Percentiles rank a stretch among this genome's conserved stretches.
Conservation (phyloP, 495 filamentous ascomycete species). For the Corynascus novoguineensis region DNA sequence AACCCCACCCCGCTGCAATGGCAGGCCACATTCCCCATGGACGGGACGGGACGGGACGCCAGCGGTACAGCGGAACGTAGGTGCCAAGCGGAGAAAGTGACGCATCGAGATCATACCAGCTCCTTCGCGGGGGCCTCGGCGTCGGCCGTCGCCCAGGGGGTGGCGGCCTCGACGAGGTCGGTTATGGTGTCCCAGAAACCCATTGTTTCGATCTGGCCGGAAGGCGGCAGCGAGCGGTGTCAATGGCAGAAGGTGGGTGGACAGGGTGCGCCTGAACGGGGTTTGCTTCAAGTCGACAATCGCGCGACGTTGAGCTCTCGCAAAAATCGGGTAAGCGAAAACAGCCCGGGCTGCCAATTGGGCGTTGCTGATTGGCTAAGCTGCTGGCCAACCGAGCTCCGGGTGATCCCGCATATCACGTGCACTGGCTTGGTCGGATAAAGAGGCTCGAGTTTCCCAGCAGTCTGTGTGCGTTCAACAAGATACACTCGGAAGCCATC, state of each 20-base stretch:
- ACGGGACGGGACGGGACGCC: too few relatives aligned
- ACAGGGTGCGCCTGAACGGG: conserved; percentile 25
- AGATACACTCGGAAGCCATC: too few relatives aligned
- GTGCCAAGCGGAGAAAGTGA: conserved; percentile 9
- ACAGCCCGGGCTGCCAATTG: conserved; percentile 45
- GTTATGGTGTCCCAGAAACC: conserved; percentile 52
- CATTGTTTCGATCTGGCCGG: conserved; percentile 36
- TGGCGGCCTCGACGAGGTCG: conserved; percentile 50
- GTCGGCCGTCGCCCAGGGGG: conserved; percentile 51
- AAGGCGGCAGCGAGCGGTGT: conserved; percentile 28
- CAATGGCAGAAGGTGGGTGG: conserved; percentile 33
- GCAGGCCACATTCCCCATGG: too few relatives aligned
- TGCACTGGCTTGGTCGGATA: not conserved
- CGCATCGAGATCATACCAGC: conserved; percentile 17
- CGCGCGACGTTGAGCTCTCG: conserved; percentile 33
- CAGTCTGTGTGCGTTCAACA: not conserved
- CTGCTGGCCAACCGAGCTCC: conserved; percentile 11
- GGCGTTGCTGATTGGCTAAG: conserved; percentile 38
- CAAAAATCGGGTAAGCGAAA: conserved; percentile 39
- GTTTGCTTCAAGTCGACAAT: conserved; percentile 26
- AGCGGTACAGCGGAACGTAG: not conserved
- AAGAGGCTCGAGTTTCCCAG: not conserved
- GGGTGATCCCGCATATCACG: conserved; percentile 17
- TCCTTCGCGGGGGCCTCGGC: conserved; percentile 47
- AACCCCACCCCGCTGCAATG: not conserved